phyloP scores from a whole-genome alignment of 2,329 filamentous ascomycete genomes.

The Septoria linicola region DNA sequence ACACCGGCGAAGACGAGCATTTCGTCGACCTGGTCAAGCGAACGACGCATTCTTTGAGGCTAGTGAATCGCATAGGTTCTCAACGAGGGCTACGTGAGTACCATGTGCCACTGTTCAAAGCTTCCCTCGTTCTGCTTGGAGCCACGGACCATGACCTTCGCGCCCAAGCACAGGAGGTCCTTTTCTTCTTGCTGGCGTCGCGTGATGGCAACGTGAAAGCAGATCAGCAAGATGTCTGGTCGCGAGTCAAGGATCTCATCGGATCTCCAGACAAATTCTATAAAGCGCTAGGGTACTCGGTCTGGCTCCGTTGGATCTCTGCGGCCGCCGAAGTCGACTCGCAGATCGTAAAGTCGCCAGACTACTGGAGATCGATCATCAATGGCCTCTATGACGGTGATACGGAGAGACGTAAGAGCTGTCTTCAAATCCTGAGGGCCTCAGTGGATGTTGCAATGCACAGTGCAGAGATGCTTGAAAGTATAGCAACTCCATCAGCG shows the following conservation, averaged over 20 bases:
- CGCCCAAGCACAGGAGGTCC: constrained; percentile 14
- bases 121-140: constrained; percentile 21
- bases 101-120: constrained; percentile 9
- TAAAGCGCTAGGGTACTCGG: constrained; percentile 26
- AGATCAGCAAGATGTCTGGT: constrained; percentile 20
- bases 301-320: constrained; percentile 32
- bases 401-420: constrained; percentile 48
- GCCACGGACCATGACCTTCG: constrained; percentile 14
- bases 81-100: background rate
- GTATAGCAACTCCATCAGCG: constrained; percentile 1
- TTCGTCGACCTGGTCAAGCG: background rate
- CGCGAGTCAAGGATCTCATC: constrained; percentile 18
- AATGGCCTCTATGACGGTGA: constrained; percentile 44
- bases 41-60: constrained; percentile 8
- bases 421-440: constrained; percentile 46
- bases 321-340: constrained; percentile 7
- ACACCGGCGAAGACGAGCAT: background rate
- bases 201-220: background rate
- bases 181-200: constrained; percentile 12
- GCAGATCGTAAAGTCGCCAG: constrained; percentile 14
- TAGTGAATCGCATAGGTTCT: constrained; percentile 10
- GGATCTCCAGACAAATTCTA: constrained; percentile 12
- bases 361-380: constrained; percentile 45
- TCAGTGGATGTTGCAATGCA: constrained; percentile 39
- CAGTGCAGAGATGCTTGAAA: constrained; percentile 7